These are phyloP conservation scores for Stachybotrys chartarum DNA, from an alignment of 2,329 filamentous ascomycete species.

Conservation along the genomic window DNA sequence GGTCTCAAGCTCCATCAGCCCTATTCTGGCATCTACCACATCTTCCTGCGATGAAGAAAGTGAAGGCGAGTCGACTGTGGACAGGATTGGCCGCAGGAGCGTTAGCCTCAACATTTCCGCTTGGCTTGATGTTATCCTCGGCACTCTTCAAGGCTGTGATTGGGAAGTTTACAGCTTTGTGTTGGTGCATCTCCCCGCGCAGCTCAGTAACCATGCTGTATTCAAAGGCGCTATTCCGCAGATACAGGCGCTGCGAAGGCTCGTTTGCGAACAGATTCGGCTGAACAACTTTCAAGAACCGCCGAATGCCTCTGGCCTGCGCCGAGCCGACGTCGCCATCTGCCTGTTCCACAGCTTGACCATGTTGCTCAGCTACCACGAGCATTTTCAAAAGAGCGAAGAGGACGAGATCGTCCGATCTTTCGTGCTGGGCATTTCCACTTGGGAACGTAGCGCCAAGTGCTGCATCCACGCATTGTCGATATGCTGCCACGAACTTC, in stretches of 20 bases:
- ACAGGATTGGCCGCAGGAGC: conserved; percentile 7
- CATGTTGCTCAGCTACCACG: conserved; percentile 85
- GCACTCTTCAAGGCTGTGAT: conserved; percentile 67
- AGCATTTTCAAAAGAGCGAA: conserved; percentile 74
- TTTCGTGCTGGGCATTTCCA: conserved; percentile 78
- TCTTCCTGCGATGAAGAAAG: conserved; percentile 20
- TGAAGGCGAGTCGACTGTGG: conserved; percentile 7
- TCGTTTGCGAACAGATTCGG: conserved; percentile 78
- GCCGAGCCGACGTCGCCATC: conserved; percentile 81
- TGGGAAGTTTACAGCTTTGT: conserved; percentile 95
- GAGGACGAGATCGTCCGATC: conserved; percentile 84
- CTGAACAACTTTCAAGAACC: conserved; percentile 74
- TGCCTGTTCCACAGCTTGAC: conserved; percentile 83
- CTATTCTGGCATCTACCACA: conserved; percentile 33
- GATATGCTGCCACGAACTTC: conserved; percentile 91
- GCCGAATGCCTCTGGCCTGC: conserved; percentile 68
- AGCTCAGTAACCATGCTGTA: conserved; percentile 82
- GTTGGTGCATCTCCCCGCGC: conserved; percentile 76
- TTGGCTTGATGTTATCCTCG: conserved; percentile 73
- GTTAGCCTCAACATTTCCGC: conserved; percentile 45
- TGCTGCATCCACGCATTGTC: conserved; percentile 92
- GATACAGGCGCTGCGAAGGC: conserved; percentile 65
- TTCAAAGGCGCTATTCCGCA: conserved; percentile 69
- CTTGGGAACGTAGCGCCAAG: conserved; percentile 80
- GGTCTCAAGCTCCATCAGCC: conserved; percentile 39